These are phyloP conservation scores for Mortierella sp. DNA, from an alignment of 371 early-diverging fungal species.

Conservation along the genomic window DNA sequence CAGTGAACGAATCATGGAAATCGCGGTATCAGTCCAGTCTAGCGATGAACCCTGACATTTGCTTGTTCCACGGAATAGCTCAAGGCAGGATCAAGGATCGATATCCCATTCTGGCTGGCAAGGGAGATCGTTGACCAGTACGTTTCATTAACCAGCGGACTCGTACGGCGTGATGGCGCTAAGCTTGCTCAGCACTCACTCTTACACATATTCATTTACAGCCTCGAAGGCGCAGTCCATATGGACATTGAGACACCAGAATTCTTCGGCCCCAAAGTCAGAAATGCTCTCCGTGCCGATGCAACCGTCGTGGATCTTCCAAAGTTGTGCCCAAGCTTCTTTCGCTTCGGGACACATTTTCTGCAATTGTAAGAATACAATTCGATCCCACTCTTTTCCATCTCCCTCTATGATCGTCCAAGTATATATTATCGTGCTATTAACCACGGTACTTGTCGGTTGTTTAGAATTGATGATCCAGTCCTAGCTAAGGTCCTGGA, in stretches of 20 bases:
- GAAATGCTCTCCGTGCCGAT: slow-evolving; percentile 60
- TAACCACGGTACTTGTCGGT: no score
- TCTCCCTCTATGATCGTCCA: no score
- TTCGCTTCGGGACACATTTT: slow-evolving; percentile 58
- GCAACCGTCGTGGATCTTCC: slow-evolving; percentile 61
- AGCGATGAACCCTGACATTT: neutral
- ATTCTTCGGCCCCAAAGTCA: slow-evolving; percentile 59
- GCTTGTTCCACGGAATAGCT: slow-evolving; percentile 37
- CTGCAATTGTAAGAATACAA: slow-evolving; percentile 27
- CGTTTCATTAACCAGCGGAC: slow-evolving; percentile 4
- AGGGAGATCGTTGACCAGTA: slow-evolving; percentile 56
- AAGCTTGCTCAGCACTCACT: no score
- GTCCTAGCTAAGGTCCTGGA: slow-evolving; percentile 17
- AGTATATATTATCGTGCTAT: no score
- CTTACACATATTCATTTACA: neutral
- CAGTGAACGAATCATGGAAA: neutral
- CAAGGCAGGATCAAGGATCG: slow-evolving; percentile 58
- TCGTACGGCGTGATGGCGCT: no score
- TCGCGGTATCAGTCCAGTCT: no score
- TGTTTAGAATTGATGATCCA: slow-evolving; percentile 30
- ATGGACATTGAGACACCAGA: slow-evolving; percentile 62
- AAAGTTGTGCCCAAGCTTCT: slow-evolving; percentile 62
- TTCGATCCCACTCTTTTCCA: neutral
- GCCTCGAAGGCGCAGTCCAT: slow-evolving; percentile 26
- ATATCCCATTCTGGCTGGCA: slow-evolving; percentile 69